Conservation (phyloP, 768 basidiomycete genomes). For the Coprinopsis strossmayeri region DNA sequence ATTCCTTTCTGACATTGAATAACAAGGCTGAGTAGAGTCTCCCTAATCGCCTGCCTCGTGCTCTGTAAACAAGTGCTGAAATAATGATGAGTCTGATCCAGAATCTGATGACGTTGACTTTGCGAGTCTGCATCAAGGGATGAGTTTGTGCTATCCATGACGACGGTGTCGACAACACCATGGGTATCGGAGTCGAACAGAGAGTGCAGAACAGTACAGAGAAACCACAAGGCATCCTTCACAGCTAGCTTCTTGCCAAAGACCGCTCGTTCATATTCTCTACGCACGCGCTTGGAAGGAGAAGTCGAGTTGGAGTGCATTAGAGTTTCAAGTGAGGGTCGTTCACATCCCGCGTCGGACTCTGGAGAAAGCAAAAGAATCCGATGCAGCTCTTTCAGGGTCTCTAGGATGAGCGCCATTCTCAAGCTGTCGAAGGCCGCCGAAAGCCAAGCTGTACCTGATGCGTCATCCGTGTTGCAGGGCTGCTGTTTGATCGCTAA, state of each 20-base stretch:
- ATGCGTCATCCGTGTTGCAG: not conserved
- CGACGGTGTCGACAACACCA: not conserved
- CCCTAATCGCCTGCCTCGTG: constrained; percentile 1
- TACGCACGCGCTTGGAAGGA: not conserved
- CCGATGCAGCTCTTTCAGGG: constrained; percentile 3
- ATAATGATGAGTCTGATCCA: not conserved
- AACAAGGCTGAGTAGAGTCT: constrained; percentile 1
- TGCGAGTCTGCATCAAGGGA: too few relatives aligned
- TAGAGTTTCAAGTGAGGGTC: too few relatives aligned
- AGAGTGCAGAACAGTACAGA: constrained; percentile 6
- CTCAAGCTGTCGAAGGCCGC: constrained; percentile 3
- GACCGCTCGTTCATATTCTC: not conserved
- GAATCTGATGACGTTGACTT: too few relatives aligned
- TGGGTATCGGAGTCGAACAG: not conserved
- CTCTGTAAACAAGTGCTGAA: not conserved
- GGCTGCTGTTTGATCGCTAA: not conserved
- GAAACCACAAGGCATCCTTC: constrained; percentile 9
- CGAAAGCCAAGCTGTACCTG: not conserved
- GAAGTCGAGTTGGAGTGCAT: too few relatives aligned
- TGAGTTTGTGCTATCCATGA: too few relatives aligned
- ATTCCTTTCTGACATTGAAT: not conserved
- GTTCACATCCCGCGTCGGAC: not conserved
- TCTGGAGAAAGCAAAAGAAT: too few relatives aligned
- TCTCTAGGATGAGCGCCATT: constrained; percentile 7
- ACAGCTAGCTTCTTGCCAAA: not conserved